These are phyloP conservation scores for Fremontodendron californicum DNA, from an alignment of 345 rosid genomes.

Conservation along the genomic window DNA sequence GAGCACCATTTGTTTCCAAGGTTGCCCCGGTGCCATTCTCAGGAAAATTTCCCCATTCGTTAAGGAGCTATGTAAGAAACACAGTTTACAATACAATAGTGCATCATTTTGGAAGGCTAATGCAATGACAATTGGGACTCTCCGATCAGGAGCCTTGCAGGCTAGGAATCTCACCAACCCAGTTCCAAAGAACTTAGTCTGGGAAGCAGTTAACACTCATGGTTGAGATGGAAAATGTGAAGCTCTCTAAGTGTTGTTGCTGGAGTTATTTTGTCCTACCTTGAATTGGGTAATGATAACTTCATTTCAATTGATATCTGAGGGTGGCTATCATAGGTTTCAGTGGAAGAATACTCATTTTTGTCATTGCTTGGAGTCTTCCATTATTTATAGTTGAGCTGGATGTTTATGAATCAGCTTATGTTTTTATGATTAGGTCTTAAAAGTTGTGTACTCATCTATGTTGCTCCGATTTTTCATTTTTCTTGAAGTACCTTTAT, in stretches of 20 bases:
- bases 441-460: neutral
- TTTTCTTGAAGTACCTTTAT: too few relatives aligned
- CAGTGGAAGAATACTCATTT: slow-evolving; percentile 11
- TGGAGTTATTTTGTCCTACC: slow-evolving; percentile 7
- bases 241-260: slow-evolving; percentile 17
- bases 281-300: neutral
- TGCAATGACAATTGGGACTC: slow-evolving; percentile 35
- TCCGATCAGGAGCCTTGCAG: slow-evolving; percentile 46
- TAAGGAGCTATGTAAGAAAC: slow-evolving; percentile 55
- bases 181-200: slow-evolving; percentile 48
- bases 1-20: slow-evolving; percentile 73
- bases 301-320: neutral
- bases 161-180: slow-evolving; percentile 41
- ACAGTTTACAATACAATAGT: slow-evolving; percentile 36
- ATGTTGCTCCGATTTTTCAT: too few relatives aligned
- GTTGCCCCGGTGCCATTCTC: slow-evolving; percentile 46
- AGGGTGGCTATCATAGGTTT: neutral
- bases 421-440: neutral
- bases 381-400: neutral
- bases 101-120: slow-evolving; percentile 52
- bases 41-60: slow-evolving; percentile 46
- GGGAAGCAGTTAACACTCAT: slow-evolving; percentile 58
- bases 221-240: slow-evolving; percentile 28
- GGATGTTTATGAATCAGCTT: neutral
- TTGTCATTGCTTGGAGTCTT: slow-evolving; percentile 24